Evolutionary conservation across 495 filamentous ascomycete genomes (phyloP), one percentile per base, ranked within the genome.

Genomic region (Glarea lozoyensis): DNA sequence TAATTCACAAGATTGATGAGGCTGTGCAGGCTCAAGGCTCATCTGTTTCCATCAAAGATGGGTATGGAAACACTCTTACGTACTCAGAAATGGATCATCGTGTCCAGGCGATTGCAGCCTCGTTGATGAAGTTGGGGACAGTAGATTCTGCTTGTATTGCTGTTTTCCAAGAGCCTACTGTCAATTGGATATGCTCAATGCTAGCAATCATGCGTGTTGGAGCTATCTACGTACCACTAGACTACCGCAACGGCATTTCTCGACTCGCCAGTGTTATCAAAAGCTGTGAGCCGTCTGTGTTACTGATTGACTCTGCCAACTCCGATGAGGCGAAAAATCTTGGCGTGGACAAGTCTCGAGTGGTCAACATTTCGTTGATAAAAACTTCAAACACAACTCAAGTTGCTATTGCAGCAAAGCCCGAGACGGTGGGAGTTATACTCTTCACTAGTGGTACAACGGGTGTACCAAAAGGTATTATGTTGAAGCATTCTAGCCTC

Each of bases 361-460:
- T 6, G 10, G 35, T 37, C 35, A 20, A 5, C 35, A 37, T n/a
- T n/a, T 3, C 5, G 19, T 20, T 19, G 3, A 21, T 5, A 7
- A 13, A 10, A 10, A 19, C 16, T 11, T 21, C 18, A 17, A 27
- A 40, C 17, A 9, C 10, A 6, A 35, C 16, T 27, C n/a, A n/a
- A n/a, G 21, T 29, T 29, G 7, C n/a, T 7, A 31, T 31, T 20
- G 2, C 2, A 6, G 29, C 37, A 16, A 34, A 11, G 12, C n/a
- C 34, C 18, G 22, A 42, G 1, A 2, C n/a, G 25, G 5, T 22
- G 16, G 50, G 45, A n/a, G n/a, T 40, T 2, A 87, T 97, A 63
- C 94, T 96, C 66, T 98, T 94, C 67, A 95, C 92, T 11, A 93
- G 86, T 13, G 92, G 92, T 12, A 95, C 92, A 10, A 96, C 92